These are phyloP conservation scores for Kwoniella sp. DNA, from an alignment of 768 basidiomycete species.

Conservation along the genomic window DNA sequence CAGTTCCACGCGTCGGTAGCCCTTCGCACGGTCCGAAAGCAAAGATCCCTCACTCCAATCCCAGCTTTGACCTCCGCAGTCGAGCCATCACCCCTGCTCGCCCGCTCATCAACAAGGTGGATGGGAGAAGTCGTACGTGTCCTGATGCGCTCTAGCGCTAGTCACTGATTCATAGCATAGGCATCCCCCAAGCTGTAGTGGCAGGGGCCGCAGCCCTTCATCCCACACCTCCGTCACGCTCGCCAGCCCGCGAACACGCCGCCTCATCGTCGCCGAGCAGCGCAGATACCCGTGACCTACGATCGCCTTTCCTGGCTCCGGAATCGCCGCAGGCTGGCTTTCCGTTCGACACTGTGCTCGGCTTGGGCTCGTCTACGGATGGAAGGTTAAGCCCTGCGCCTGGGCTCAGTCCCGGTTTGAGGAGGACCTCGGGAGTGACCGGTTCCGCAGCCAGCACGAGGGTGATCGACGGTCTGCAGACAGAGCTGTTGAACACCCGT, in stretches of 20 bases:
- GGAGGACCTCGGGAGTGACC: constrained; percentile 10
- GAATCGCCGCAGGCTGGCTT: constrained; percentile 27
- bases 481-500: constrained; percentile 30
- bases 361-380: background rate
- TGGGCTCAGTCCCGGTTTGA: background rate
- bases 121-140: constrained; percentile 37
- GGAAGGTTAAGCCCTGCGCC: constrained; percentile 21
- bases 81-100: constrained; percentile 28
- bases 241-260: background rate
- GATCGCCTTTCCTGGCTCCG: constrained; percentile 32
- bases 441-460: constrained; percentile 34
- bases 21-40: background rate
- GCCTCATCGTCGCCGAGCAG: constrained; percentile 5
- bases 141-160: background rate
- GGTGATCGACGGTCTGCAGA: constrained; percentile 43
- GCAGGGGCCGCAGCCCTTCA: constrained; percentile 27
- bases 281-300: constrained; percentile 6
- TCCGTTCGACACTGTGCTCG: background rate
- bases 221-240: constrained; percentile 16
- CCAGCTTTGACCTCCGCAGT: constrained; percentile 33
- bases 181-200: constrained; percentile 36
- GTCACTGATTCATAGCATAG: constrained; percentile 9
- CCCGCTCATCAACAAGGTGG: constrained; percentile 7
- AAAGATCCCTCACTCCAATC: constrained; percentile 30
- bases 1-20: background rate